Evolutionary conservation across 1,139 yeast genomes (phyloP).

Genomic region (Kodamaea sp.): DNA sequence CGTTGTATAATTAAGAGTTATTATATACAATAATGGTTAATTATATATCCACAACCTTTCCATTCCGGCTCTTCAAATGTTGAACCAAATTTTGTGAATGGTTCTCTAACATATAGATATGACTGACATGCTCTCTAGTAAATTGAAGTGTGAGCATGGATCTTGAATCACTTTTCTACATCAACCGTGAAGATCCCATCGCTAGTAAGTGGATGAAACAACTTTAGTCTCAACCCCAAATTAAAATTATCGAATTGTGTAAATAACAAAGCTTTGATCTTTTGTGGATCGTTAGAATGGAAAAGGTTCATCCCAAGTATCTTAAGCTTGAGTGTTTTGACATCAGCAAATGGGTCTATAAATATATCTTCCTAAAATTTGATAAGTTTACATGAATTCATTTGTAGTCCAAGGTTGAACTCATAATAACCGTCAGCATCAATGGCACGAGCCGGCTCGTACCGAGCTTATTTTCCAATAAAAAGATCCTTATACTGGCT

Average conservation of each 20-base stretch:
- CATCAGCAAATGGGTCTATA: slow-evolving; percentile 1
- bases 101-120: slow-evolving; percentile 45
- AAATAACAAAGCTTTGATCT: slow-evolving; percentile 37
- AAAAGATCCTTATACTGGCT: background rate
- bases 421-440: slow-evolving; percentile 13
- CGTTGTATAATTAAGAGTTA: slow-evolving; percentile 41
- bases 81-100: slow-evolving; percentile 40
- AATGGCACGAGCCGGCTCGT: slow-evolving; percentile 9
- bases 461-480: slow-evolving; percentile 7
- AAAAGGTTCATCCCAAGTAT: slow-evolving; percentile 16
- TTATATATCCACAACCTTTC: slow-evolving; percentile 32
- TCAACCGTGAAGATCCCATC: slow-evolving; percentile 58
- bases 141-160: slow-evolving; percentile 60
- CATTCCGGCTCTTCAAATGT: slow-evolving; percentile 26
- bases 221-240: slow-evolving; percentile 45
- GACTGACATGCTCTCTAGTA: slow-evolving; percentile 53
- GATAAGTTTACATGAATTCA: slow-evolving; percentile 7
- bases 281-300: slow-evolving; percentile 20
- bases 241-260: slow-evolving; percentile 49
- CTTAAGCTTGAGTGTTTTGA: slow-evolving; percentile 13
- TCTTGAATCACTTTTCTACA: slow-evolving; percentile 53
- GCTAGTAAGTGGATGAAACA: slow-evolving; percentile 45
- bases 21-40: slow-evolving; percentile 36
- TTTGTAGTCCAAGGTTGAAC: slow-evolving; percentile 7
- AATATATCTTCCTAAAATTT: slow-evolving; percentile 6